phyloP scores from a whole-genome alignment of 1,139 yeast species.

The Suhomyces anneliseae region DNA sequence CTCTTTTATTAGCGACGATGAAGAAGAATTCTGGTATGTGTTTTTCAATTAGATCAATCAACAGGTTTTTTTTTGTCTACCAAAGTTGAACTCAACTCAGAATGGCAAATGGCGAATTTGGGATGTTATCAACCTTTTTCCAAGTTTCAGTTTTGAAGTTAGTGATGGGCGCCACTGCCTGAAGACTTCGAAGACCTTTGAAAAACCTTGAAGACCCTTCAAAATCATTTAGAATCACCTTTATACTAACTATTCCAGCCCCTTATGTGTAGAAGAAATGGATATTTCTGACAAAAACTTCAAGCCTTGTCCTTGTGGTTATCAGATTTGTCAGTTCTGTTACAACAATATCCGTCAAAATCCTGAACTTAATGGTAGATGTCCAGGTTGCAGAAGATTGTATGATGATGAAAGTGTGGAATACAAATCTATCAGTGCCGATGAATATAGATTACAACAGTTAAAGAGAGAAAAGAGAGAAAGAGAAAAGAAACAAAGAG shows the following conservation, averaged over 20 bases:
- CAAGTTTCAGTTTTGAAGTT: too few relatives aligned
- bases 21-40: conserved; percentile 70
- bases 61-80: too few relatives aligned
- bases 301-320: conserved; percentile 99
- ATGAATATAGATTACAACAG: conserved; percentile 79
- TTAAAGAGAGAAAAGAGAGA: conserved; percentile 79
- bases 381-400: conserved; percentile 96
- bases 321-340: conserved; percentile 97
- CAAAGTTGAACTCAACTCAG: too few relatives aligned
- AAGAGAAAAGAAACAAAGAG: conserved; percentile 82
- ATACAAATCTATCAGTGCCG: conserved; percentile 78
- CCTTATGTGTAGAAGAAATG: conserved; percentile 96
- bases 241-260: conserved; percentile 46
- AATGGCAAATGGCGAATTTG: background rate
- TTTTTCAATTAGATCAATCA: background rate
- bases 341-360: conserved; percentile 94
- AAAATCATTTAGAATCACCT: background rate
- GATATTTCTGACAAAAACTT: conserved; percentile 94
- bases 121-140: too few relatives aligned
- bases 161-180: too few relatives aligned
- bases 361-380: conserved; percentile 91
- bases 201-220: background rate
- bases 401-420: conserved; percentile 94
- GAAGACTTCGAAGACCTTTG: too few relatives aligned
- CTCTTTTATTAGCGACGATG: conserved; percentile 71